Percentiles rank a stretch among this genome's conserved stretches.
These are phyloP conservation scores for Nothophoma quercina DNA, from an alignment of 2,329 filamentous ascomycete species.

Conservation along the genomic window DNA sequence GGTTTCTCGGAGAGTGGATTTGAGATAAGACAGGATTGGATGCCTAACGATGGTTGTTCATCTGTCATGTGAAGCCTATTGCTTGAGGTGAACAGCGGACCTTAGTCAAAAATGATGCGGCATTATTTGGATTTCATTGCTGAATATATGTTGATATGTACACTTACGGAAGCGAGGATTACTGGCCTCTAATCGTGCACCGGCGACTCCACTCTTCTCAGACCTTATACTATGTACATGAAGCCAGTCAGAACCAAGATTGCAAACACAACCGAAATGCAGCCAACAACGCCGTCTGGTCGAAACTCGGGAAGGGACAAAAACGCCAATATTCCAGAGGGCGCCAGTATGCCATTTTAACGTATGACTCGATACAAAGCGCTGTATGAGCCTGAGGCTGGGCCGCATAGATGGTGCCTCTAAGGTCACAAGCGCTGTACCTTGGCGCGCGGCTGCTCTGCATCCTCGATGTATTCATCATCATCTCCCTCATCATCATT, in stretches of 20 bases:
- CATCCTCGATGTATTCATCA: background rate
- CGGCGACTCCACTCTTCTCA: too few relatives aligned
- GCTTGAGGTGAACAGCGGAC: too few relatives aligned
- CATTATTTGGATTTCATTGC: background rate
- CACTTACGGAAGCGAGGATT: too few relatives aligned
- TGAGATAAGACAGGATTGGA: slow-evolving; percentile 13
- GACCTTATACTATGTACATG: background rate
- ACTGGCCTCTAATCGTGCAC: too few relatives aligned
- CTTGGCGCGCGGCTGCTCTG: background rate
- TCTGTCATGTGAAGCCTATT: background rate
- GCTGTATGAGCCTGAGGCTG: background rate
- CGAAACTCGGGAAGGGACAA: too few relatives aligned
- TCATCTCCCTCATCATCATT: background rate
- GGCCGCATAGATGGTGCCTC: background rate
- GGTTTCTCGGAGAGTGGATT: slow-evolving; percentile 13
- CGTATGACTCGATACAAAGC: background rate
- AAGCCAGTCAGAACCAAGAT: background rate
- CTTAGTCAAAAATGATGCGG: too few relatives aligned
- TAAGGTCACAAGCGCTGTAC: background rate
- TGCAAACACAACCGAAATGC: background rate
- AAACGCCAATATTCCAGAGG: background rate
- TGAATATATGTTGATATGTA: background rate
- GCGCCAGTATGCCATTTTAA: background rate
- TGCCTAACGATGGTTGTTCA: background rate
- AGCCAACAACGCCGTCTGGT: too few relatives aligned